A percentile compares a stretch with the other conserved stretches of the same genome.
Evolutionary conservation across 2,329 filamentous ascomycete species (phyloP).

Genomic region (Trichoderma polysporum): DNA sequence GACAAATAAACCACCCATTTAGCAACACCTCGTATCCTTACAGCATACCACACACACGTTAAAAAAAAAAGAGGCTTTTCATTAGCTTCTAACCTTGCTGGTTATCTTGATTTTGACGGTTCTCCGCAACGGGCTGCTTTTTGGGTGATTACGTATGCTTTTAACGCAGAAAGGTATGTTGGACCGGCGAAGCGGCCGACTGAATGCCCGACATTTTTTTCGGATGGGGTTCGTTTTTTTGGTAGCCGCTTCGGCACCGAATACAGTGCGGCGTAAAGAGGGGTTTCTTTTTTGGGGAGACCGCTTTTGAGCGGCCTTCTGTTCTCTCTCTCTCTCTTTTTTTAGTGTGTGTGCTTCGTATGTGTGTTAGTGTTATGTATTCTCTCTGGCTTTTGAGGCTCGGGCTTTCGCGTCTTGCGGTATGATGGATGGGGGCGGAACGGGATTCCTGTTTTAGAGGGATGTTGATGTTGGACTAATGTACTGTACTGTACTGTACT

Average conservation of each 20-base stretch:
- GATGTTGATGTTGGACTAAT: too few species aligned
- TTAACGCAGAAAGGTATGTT: constrained; percentile 9
- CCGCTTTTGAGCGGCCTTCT: neutral
- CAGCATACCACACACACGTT: too few species aligned
- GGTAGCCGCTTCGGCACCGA: constrained; percentile 17
- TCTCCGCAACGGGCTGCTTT: neutral
- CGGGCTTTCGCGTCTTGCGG: too few species aligned
- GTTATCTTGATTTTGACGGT: neutral
- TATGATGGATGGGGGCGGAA: too few species aligned
- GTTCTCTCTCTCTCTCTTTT: neutral
- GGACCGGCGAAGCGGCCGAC: neutral
- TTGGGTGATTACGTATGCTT: constrained; percentile 5
- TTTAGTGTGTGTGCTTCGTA: neutral
- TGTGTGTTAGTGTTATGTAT: too few species aligned
- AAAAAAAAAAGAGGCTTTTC: neutral
- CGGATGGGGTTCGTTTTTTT: neutral
- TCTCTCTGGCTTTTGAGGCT: too few species aligned
- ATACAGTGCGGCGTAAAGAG: constrained; percentile 14
- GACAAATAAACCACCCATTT: neutral
- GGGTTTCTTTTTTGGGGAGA: neutral
- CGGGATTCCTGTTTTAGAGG: too few species aligned
- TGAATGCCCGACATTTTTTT: neutral
- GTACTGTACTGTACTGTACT: too few species aligned
- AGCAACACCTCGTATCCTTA: neutral
- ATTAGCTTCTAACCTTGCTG: neutral